Evolutionary conservation across 495 filamentous ascomycete genomes (phyloP), one percentile per base, ranked within the genome.

Genomic region (Hypoxylon intermedium): DNA sequence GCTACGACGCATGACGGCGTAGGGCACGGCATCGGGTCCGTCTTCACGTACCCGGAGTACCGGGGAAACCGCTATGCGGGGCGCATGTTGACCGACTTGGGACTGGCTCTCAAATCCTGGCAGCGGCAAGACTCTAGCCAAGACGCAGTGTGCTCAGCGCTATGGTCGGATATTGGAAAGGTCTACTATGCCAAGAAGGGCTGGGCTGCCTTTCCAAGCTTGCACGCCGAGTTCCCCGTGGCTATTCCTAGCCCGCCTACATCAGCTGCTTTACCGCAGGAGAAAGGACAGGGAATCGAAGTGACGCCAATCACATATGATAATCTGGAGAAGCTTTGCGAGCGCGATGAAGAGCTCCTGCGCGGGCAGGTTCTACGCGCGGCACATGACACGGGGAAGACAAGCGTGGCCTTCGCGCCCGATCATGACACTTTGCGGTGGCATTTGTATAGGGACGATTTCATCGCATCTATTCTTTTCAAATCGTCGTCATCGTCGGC

Each of bases 111-210:
- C 49, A 28, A 60, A 26, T 50, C 24, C 2, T 78, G 77, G 77
- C 76, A 75, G 52, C 59, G 45, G 7, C 53, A 58, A 11, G 24
- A 51, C 36, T 67, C 3, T n/a, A 18, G 20, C 43, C 19, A 9
- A 47, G 71, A 71, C 18, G 72, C 73, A 11, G 54, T 85, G 15
- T 92, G 90, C 68, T 88, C 87, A 6, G 83, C 93, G 19, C 74
- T 98, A 26, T 98, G 88, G 74, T 97, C 93, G 7, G 94, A 98
- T 72, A 97, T 98, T 65, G 94, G 94, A 3, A 96, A 95, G 78
- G 73, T 73, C n/a, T 97, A 95, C 73, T 98, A 97, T 72, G 83
- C 91, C 6, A 82, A 79, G 45, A 82, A 84, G 58, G 94, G 92
- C 21, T 98, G 94, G 94, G 74, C 82, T 47, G 80, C 88, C 0